These are phyloP conservation scores for Pyrenophora teres DNA, from an alignment of 2,329 filamentous ascomycete genomes.

Conservation along the genomic window DNA sequence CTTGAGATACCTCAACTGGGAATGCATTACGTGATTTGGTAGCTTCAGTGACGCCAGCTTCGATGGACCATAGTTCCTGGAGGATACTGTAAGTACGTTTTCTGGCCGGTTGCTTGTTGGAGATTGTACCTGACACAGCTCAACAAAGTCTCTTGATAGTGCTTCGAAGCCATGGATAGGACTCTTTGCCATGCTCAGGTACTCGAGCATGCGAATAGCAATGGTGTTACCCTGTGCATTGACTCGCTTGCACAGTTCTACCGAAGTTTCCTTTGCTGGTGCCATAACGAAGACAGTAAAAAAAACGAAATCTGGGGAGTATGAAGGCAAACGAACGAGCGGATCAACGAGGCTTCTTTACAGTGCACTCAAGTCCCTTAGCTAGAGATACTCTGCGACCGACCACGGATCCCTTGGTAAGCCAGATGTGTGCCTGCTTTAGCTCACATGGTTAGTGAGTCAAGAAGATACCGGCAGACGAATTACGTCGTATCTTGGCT, in stretches of 20 bases:
- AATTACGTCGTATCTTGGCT: slow-evolving; percentile 17
- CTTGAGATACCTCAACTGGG: slow-evolving; percentile 64
- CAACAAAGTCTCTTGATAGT: slow-evolving; percentile 69
- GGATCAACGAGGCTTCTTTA: slow-evolving; percentile 20
- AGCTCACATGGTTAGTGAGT: slow-evolving; percentile 23
- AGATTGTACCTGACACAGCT: slow-evolving; percentile 48
- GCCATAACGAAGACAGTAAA: slow-evolving; percentile 29
- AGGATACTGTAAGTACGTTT: slow-evolving; percentile 43
- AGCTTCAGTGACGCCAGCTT: slow-evolving; percentile 61
- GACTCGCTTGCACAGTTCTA: slow-evolving; percentile 62
- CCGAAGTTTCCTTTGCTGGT: slow-evolving; percentile 46
- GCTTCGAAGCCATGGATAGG: slow-evolving; percentile 52
- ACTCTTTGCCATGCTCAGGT: slow-evolving; percentile 42
- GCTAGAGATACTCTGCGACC: slow-evolving; percentile 14
- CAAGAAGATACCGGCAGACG: slow-evolving; percentile 13
- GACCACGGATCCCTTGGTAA: slow-evolving; percentile 19
- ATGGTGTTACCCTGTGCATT: slow-evolving; percentile 60
- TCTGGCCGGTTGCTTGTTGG: neutral
- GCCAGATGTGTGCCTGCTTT: slow-evolving; percentile 23
- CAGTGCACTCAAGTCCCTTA: slow-evolving; percentile 16
- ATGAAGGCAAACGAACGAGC: slow-evolving; percentile 6
- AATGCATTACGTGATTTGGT: slow-evolving; percentile 57
- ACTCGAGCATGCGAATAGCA: slow-evolving; percentile 53
- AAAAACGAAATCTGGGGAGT: slow-evolving; percentile 8
- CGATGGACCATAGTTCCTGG: slow-evolving; percentile 69